Conservation (phyloP, 192 early-diverging fungal genomes). For the Coemansia reversa region DNA sequence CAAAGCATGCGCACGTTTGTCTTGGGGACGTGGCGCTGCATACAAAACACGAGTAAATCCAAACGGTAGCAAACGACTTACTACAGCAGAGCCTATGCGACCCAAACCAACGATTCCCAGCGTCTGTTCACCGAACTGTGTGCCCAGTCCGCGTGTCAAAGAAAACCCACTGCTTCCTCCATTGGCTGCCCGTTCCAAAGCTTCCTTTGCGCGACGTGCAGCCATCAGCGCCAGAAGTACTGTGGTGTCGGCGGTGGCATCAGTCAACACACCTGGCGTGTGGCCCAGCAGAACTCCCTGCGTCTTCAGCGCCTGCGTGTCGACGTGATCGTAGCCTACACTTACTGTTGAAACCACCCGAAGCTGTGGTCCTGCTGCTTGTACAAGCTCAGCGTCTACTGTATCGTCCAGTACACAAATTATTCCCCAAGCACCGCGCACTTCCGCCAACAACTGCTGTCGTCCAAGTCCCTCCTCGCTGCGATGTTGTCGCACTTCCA, state of each 20-base stretch:
- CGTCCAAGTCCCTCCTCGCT: constrained; percentile 55
- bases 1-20: constrained; percentile 46
- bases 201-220: constrained; percentile 65
- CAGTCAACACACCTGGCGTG: constrained; percentile 87
- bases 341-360: constrained; percentile 76
- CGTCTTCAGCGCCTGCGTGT: constrained; percentile 50
- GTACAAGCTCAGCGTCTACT: constrained; percentile 68
- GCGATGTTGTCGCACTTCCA: constrained; percentile 62
- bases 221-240: constrained; percentile 75
- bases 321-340: constrained; percentile 85
- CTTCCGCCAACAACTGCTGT: constrained; percentile 49
- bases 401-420: constrained; percentile 72
- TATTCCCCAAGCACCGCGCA: constrained; percentile 57
- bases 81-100: constrained; percentile 76
- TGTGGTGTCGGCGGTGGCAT: constrained; percentile 81
- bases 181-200: constrained; percentile 26
- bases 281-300: constrained; percentile 66
- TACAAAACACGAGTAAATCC: constrained; percentile 67
- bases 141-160: constrained; percentile 54
- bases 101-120: constrained; percentile 86
- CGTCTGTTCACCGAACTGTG: constrained; percentile 73
- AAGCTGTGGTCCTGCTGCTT: constrained; percentile 63
- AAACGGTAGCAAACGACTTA: constrained; percentile 70
- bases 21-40: constrained; percentile 56
- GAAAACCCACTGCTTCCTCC: constrained; percentile 24